Percentiles rank a stretch among this genome's conserved stretches.
phyloP scores from a whole-genome alignment of 306 rosid species.

The Boehmeria nivea region DNA sequence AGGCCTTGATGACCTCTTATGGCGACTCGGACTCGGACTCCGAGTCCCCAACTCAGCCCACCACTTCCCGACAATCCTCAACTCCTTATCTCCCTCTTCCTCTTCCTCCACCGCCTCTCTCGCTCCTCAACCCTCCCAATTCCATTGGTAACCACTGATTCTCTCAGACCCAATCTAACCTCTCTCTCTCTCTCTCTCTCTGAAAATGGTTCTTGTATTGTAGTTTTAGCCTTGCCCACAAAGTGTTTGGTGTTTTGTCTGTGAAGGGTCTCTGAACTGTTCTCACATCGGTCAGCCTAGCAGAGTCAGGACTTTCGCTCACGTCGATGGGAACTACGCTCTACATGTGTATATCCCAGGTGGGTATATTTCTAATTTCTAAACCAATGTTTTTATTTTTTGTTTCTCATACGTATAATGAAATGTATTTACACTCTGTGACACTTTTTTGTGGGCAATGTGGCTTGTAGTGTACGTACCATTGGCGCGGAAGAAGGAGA shows the following conservation, averaged over 20 bases:
- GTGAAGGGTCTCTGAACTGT: slow-evolving; percentile 37
- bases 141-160: slow-evolving; percentile 50
- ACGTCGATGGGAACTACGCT: slow-evolving; percentile 77
- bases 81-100: slow-evolving; percentile 28
- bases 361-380: slow-evolving; percentile 5
- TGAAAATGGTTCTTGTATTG: too few species aligned
- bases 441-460: background rate
- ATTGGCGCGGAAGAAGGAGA: slow-evolving; percentile 52
- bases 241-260: slow-evolving; percentile 30
- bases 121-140: slow-evolving; percentile 49
- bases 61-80: slow-evolving; percentile 24
- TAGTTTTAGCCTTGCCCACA: slow-evolving; percentile 6
- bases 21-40: slow-evolving; percentile 55
- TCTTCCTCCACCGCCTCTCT: slow-evolving; percentile 67
- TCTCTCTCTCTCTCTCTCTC: too few species aligned
- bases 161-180: too few species aligned
- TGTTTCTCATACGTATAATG: background rate
- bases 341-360: slow-evolving; percentile 82
- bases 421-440: too few species aligned
- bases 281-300: slow-evolving; percentile 38
- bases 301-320: slow-evolving; percentile 77
- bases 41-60: slow-evolving; percentile 34
- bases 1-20: slow-evolving; percentile 62
- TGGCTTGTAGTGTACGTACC: slow-evolving; percentile 55
- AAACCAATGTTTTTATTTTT: background rate